These are phyloP conservation scores for Phytophthora agathidicida DNA, from an alignment of 352 stramenopile species.

Conservation along the genomic window DNA sequence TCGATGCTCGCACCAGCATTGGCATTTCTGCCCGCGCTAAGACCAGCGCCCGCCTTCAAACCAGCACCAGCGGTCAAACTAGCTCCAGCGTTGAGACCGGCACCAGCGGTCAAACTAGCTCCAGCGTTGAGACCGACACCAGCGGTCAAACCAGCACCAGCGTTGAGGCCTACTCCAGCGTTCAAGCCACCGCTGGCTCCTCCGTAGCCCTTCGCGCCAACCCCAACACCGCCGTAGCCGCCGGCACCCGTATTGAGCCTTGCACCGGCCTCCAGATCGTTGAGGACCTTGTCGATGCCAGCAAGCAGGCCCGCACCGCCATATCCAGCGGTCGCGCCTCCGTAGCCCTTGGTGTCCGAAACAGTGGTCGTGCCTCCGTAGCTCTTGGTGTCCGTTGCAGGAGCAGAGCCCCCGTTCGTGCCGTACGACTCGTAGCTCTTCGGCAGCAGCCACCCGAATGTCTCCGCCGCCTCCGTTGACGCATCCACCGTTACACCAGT, in stretches of 20 bases:
- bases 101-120: neutral
- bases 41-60: neutral
- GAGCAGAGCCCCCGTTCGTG: too few species aligned
- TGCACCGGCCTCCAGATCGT: constrained; percentile 1
- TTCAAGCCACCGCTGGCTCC: neutral
- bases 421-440: constrained; percentile 11
- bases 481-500: constrained; percentile 4
- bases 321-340: too few species aligned
- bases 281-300: too few species aligned
- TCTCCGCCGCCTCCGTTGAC: constrained; percentile 10
- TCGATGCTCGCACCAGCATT: neutral
- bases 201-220: too few species aligned
- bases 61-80: neutral
- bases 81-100: neutral
- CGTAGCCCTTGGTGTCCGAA: too few species aligned
- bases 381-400: too few species aligned
- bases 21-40: neutral
- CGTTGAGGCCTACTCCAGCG: neutral
- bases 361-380: too few species aligned
- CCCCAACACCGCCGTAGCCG: too few species aligned
- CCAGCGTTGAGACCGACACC: neutral
- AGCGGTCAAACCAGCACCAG: neutral
- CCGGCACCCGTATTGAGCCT: neutral
- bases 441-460: constrained; percentile 7
- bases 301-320: too few species aligned